These are phyloP conservation scores for Aspergillus calidoustus DNA, from an alignment of 2,329 filamentous ascomycete genomes.

Conservation along the genomic window DNA sequence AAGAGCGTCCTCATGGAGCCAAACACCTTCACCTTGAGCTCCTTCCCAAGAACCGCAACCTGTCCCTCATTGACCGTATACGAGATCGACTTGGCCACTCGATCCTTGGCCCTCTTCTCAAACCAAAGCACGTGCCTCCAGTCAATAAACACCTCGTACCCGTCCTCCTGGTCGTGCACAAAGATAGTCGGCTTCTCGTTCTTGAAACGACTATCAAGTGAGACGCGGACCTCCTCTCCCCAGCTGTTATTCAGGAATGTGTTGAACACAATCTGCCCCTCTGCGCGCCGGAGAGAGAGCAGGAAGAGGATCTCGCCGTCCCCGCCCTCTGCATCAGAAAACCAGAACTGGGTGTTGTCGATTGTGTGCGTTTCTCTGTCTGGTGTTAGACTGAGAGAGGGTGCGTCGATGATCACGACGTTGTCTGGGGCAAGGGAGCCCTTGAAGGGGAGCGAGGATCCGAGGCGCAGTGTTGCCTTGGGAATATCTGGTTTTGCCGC, in stretches of 20 bases:
- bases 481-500: not conserved
- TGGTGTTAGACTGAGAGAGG: not conserved
- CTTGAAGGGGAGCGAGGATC: not conserved
- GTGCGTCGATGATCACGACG: not conserved
- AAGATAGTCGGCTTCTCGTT: not conserved
- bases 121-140: not conserved
- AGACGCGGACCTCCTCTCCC: not conserved
- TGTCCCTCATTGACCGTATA: not conserved
- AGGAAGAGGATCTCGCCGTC: conserved; percentile 2
- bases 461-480: not conserved
- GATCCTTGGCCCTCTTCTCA: not conserved
- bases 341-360: conserved; percentile 1
- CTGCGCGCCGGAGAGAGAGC: not conserved
- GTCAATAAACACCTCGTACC: conserved; percentile 5
- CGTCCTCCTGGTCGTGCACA: not conserved
- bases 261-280: not conserved
- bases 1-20: not conserved
- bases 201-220: not conserved
- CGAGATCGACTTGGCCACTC: not conserved
- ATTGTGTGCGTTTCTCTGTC: not conserved
- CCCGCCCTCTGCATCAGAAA: not conserved
- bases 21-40: not conserved
- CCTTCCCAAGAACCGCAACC: not conserved
- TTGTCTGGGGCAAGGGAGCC: not conserved
- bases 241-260: not conserved